A percentile compares a stretch with the other conserved stretches of the same genome.
These are phyloP conservation scores for Epichloe gansuensis DNA, from an alignment of 2,329 filamentous ascomycete genomes.

Conservation along the genomic window DNA sequence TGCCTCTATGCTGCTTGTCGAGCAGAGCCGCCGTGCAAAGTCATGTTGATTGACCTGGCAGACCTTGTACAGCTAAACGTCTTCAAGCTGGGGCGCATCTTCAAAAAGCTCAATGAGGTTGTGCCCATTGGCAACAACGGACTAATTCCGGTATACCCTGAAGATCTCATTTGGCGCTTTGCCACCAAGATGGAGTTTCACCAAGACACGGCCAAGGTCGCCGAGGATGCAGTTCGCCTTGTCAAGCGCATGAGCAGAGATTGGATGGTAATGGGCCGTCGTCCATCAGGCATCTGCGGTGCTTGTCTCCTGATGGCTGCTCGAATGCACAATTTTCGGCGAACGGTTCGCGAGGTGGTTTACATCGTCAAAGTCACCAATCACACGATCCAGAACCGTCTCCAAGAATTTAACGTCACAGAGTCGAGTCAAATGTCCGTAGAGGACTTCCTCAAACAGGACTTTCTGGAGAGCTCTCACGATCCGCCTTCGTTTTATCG, in stretches of 20 bases:
- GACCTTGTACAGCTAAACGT: conserved; percentile 77
- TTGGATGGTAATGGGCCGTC: conserved; percentile 92
- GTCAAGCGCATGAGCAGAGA: conserved; percentile 89
- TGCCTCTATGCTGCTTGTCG: conserved; percentile 84
- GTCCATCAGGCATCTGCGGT: conserved; percentile 86
- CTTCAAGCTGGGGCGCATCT: conserved; percentile 79
- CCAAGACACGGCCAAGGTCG: conserved; percentile 67
- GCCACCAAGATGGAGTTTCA: conserved; percentile 87
- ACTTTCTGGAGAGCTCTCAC: conserved; percentile 58
- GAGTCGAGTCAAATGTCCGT: conserved; percentile 77
- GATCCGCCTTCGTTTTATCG: conserved; percentile 77
- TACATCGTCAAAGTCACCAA: conserved; percentile 96
- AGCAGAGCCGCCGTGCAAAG: conserved; percentile 61
- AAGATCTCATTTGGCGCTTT: conserved; percentile 85
- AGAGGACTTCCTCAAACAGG: conserved; percentile 64
- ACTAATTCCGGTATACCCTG: conserved; percentile 61
- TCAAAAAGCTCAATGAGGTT: conserved; percentile 67
- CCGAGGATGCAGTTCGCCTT: conserved; percentile 75
- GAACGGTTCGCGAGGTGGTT: conserved; percentile 88
- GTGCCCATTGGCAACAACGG: conserved; percentile 56
- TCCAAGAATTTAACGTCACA: conserved; percentile 84
- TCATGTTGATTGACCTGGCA: conserved; percentile 92
- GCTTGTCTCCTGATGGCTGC: conserved; percentile 90
- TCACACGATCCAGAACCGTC: conserved; percentile 77
- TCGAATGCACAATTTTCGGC: conserved; percentile 94